phyloP scores from a whole-genome alignment of 805 yeast genomes.

The Pichia deserticola region DNA sequence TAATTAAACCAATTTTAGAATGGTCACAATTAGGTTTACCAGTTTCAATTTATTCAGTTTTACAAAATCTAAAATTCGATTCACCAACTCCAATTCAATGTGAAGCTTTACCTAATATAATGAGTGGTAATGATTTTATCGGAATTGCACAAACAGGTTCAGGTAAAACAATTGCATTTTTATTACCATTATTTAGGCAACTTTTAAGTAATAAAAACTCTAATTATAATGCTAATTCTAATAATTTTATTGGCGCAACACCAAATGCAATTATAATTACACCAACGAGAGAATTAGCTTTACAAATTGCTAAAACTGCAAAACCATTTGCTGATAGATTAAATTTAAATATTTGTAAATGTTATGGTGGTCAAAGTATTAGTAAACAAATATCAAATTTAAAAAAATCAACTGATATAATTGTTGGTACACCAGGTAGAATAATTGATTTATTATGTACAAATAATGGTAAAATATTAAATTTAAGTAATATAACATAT shows the following conservation, averaged over 20 bases:
- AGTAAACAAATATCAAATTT: constrained; percentile 74
- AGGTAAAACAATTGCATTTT: constrained; percentile 87
- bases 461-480: constrained; percentile 69
- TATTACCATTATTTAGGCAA: constrained; percentile 79
- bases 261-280: constrained; percentile 77
- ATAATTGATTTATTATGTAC: constrained; percentile 82
- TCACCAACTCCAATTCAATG: constrained; percentile 84
- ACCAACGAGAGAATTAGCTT: constrained; percentile 89
- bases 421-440: constrained; percentile 94
- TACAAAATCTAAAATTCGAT: constrained; percentile 45
- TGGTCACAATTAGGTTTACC: constrained; percentile 86
- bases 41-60: constrained; percentile 41
- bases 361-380: constrained; percentile 86
- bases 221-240: constrained; percentile 11
- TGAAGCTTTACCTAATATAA: constrained; percentile 83
- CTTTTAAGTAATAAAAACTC: constrained; percentile 52
- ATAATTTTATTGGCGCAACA: constrained; percentile 47
- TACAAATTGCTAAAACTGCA: constrained; percentile 71
- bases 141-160: constrained; percentile 97
- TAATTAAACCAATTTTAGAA: constrained; percentile 48
- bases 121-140: constrained; percentile 84
- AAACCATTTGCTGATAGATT: constrained; percentile 46
- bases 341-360: constrained; percentile 56
- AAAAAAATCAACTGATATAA: constrained; percentile 68
- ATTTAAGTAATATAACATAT: constrained; percentile 62